A percentile compares a stretch with the other conserved stretches of the same genome.
phyloP scores from a whole-genome alignment of 768 basidiomycete species.

The Suillus variegatus region DNA sequence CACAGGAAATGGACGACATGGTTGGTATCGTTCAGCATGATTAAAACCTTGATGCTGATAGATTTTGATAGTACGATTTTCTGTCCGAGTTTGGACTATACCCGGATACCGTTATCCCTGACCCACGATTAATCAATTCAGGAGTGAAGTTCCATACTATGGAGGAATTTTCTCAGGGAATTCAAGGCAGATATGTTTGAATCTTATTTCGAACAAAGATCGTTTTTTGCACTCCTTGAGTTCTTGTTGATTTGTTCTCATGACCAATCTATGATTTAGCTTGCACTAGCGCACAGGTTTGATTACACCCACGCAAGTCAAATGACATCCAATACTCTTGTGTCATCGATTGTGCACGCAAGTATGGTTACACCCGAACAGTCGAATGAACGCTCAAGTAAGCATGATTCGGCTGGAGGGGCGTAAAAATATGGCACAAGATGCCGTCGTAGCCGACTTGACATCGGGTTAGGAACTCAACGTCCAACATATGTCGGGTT shows the following conservation, averaged over 20 bases:
- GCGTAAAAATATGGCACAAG: neutral
- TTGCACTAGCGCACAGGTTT: no score
- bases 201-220: neutral
- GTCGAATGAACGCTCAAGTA: neutral
- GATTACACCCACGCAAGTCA: no score
- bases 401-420: neutral
- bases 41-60: neutral
- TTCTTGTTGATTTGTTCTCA: no score
- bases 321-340: no score
- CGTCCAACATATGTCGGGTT: neutral
- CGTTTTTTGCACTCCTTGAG: neutral
- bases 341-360: neutral
- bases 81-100: constrained; percentile 29
- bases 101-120: constrained; percentile 18
- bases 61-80: constrained; percentile 19
- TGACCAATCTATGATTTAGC: no score
- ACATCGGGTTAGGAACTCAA: neutral
- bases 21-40: constrained; percentile 12
- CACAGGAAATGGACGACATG: constrained; percentile 27
- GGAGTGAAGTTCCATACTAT: constrained; percentile 28
- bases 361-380: neutral
- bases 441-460: neutral
- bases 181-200: constrained; percentile 22
- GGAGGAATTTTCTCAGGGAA: constrained; percentile 17
- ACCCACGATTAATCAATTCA: constrained; percentile 25